Percentiles rank a stretch among this genome's conserved stretches.
These are phyloP conservation scores for Stevia rebaudiana DNA, from an alignment of 140 eudicot species.

Conservation along the genomic window DNA sequence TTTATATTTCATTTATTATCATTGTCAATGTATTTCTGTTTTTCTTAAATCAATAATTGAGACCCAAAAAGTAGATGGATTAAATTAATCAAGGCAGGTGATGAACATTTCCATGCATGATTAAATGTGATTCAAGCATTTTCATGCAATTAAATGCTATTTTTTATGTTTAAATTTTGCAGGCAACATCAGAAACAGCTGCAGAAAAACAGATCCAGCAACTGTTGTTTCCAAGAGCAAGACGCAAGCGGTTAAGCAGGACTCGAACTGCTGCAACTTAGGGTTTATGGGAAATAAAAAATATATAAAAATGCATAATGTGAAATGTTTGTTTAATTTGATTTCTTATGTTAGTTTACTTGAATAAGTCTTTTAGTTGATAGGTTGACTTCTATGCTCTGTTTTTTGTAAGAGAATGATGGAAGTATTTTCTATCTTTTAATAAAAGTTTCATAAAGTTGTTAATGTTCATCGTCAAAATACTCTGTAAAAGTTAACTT, in stretches of 20 bases:
- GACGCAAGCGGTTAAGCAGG: slow-evolving; percentile 41
- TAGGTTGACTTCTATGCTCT: slow-evolving; percentile 7
- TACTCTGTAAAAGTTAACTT: no score
- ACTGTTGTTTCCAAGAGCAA: slow-evolving; percentile 57
- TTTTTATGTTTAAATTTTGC: slow-evolving; percentile 13
- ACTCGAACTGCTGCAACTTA: slow-evolving; percentile 19
- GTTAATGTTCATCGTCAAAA: no score
- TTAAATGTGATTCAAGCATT: not conserved
- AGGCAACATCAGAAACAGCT: slow-evolving; percentile 60
- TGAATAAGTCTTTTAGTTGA: slow-evolving; percentile 27
- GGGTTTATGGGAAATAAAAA: not conserved
- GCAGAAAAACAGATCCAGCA: slow-evolving; percentile 80
- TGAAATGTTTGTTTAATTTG: slow-evolving; percentile 1
- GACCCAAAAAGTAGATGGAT: no score
- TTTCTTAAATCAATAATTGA: no score
- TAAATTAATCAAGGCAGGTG: not conserved
- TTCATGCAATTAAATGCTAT: not conserved
- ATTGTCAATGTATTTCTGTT: no score
- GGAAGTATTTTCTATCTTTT: not conserved
- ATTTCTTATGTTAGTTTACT: slow-evolving; percentile 10
- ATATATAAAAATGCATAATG: not conserved
- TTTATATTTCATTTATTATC: no score
- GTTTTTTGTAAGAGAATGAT: slow-evolving; percentile 9
- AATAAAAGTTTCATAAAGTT: not conserved
- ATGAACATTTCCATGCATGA: not conserved